These are phyloP conservation scores for Gnetum montanum DNA, from an alignment of 75 land plant genomes.

Conservation along the genomic window DNA sequence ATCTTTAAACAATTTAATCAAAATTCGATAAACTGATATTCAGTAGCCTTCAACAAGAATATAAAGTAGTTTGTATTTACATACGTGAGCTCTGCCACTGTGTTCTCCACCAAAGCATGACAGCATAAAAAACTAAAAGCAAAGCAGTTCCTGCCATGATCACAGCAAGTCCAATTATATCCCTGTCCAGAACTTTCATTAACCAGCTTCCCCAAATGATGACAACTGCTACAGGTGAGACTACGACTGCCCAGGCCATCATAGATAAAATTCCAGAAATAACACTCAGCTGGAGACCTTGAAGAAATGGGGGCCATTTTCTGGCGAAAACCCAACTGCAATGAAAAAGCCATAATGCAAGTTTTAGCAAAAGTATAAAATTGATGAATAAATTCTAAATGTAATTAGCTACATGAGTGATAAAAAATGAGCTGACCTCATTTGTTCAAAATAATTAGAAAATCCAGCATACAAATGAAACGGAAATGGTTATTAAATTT, in stretches of 20 bases:
- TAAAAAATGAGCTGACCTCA: too few relatives aligned
- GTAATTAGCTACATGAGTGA: not conserved
- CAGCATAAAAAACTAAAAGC: constrained; percentile 80
- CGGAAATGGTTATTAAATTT: too few relatives aligned
- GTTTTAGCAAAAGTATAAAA: not conserved
- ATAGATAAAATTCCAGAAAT: constrained; percentile 50
- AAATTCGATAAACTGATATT: not conserved
- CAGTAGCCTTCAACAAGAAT: too few relatives aligned
- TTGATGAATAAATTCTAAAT: not conserved
- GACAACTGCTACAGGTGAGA: constrained; percentile 83
- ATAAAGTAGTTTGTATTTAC: constrained; percentile 8
- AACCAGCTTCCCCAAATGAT: constrained; percentile 77
- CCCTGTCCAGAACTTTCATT: constrained; percentile 52
- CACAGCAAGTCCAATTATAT: constrained; percentile 89
- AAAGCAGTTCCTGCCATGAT: constrained; percentile 91
- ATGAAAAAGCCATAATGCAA: constrained; percentile 1
- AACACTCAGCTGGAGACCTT: constrained; percentile 56
- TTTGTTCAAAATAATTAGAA: too few relatives aligned
- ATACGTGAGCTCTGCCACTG: constrained; percentile 99
- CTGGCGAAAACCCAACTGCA: constrained; percentile 98
- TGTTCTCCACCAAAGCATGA: constrained; percentile 99
- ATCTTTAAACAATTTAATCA: not conserved
- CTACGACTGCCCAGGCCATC: constrained; percentile 66
- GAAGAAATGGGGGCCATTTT: constrained; percentile 83
- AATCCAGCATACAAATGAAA: too few relatives aligned